phyloP scores from a whole-genome alignment of 768 basidiomycete genomes.

The Rhodotorula taiwanensis region DNA sequence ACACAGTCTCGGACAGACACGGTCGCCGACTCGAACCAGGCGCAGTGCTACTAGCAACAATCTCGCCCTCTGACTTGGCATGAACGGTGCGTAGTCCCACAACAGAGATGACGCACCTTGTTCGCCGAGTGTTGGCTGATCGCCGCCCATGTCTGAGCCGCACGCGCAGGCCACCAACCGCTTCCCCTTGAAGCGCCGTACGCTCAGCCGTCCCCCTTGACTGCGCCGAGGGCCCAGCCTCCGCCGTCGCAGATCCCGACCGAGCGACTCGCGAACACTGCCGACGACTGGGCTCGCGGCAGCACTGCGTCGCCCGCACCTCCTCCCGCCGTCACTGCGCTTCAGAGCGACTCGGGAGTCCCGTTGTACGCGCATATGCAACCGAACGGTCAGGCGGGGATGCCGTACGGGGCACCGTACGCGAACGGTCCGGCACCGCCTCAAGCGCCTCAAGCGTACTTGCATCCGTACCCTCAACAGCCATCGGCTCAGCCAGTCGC shows the following conservation, averaged over 20 bases:
- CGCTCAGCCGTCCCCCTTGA: constrained; percentile 19
- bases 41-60: too few species aligned
- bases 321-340: constrained; percentile 7
- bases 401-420: neutral
- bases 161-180: neutral
- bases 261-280: constrained; percentile 18
- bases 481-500: constrained; percentile 4
- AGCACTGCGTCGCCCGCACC: constrained; percentile 15
- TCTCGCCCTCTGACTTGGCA: too few species aligned
- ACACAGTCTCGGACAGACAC: too few species aligned
- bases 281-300: constrained; percentile 14
- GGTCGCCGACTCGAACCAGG: too few species aligned
- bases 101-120: too few species aligned
- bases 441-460: neutral
- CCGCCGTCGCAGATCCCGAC: constrained; percentile 33
- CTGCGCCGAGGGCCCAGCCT: constrained; percentile 17
- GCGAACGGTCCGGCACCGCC: too few species aligned
- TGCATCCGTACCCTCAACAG: neutral
- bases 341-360: neutral
- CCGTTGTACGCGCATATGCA: neutral
- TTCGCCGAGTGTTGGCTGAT: constrained; percentile 2
- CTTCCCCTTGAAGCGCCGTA: constrained; percentile 21
- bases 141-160: too few species aligned
- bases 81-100: too few species aligned
- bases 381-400: neutral